phyloP scores from a whole-genome alignment of 495 filamentous ascomycete species.

The Geopyxis carbonaria region DNA sequence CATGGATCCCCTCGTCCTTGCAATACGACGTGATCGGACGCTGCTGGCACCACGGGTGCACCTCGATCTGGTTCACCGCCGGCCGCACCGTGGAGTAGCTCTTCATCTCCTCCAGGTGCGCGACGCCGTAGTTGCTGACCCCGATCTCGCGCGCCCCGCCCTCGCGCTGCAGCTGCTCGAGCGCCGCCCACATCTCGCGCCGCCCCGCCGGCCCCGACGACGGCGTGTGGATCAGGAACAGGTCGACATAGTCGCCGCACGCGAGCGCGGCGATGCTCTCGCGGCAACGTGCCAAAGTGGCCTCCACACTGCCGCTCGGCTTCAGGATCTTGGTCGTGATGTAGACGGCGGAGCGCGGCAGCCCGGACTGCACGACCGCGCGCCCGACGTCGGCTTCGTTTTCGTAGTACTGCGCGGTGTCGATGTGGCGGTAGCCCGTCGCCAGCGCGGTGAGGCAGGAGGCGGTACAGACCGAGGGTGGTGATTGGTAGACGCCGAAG shows the following conservation, averaged over 20 bases:
- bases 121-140: constrained; percentile 54
- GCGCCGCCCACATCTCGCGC: constrained; percentile 43
- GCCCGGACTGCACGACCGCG: constrained; percentile 36
- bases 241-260: constrained; percentile 46
- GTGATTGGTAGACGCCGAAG: constrained; percentile 54
- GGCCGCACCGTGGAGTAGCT: constrained; percentile 44
- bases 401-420: constrained; percentile 53
- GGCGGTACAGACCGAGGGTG: constrained; percentile 32
- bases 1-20: constrained; percentile 43
- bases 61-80: constrained; percentile 68
- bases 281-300: constrained; percentile 39
- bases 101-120: constrained; percentile 53
- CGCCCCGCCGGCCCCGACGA: constrained; percentile 32
- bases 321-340: constrained; percentile 50
- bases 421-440: constrained; percentile 53
- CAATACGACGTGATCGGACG: constrained; percentile 65
- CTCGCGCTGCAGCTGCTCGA: constrained; percentile 42
- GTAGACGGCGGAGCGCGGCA: constrained; percentile 43
- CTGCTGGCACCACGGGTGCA: constrained; percentile 72
- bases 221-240: constrained; percentile 53
- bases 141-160: constrained; percentile 46
- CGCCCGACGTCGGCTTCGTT: constrained; percentile 52
- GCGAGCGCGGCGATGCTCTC: constrained; percentile 48
- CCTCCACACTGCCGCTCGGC: constrained; percentile 38
- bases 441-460: constrained; percentile 45